Conservation (phyloP, 2,329 filamentous ascomycete species). For the Chaetomium olivaceum region DNA sequence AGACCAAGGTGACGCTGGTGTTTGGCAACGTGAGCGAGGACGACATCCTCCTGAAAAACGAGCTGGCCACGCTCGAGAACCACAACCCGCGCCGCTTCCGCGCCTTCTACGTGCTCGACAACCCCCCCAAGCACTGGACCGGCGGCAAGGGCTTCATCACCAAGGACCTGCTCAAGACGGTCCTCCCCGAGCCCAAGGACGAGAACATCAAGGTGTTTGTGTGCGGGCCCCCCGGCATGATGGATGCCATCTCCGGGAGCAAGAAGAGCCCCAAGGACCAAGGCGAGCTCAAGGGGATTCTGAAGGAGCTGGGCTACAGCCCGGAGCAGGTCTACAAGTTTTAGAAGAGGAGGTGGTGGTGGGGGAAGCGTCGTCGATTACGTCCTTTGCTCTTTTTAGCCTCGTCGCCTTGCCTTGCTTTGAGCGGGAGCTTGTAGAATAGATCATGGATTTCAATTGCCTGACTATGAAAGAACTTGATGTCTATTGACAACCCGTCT, state of each 20-base stretch:
- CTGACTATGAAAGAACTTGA: neutral
- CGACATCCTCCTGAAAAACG: conserved; percentile 86
- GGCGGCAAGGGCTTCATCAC: conserved; percentile 78
- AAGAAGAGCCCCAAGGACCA: conserved; percentile 95
- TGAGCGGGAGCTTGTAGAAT: conserved; percentile 10
- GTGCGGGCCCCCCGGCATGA: conserved; percentile 87
- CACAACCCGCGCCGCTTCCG: conserved; percentile 93
- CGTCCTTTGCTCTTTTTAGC: neutral
- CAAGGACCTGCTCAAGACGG: conserved; percentile 92
- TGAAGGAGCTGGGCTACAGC: conserved; percentile 61
- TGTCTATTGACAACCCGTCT: neutral
- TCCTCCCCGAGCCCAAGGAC: conserved; percentile 86
- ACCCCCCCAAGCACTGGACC: conserved; percentile 74
- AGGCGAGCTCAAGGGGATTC: conserved; percentile 78
- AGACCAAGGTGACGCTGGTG: conserved; percentile 95
- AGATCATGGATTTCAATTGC: neutral
- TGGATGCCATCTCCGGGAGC: conserved; percentile 85
- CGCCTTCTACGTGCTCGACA: conserved; percentile 90
- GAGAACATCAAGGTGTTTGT: conserved; percentile 96
- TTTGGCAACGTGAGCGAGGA: conserved; percentile 89
- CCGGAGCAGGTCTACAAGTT: conserved; percentile 93
- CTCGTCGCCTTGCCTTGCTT: conserved; percentile 2
- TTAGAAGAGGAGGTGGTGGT: conserved; percentile 43
- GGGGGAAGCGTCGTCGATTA: too few relatives aligned
- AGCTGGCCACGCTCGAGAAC: conserved; percentile 87